Evolutionary conservation across 768 basidiomycete genomes (phyloP), one percentile per base, ranked within the genome.

Genomic region (Fomitopsis serialis): DNA sequence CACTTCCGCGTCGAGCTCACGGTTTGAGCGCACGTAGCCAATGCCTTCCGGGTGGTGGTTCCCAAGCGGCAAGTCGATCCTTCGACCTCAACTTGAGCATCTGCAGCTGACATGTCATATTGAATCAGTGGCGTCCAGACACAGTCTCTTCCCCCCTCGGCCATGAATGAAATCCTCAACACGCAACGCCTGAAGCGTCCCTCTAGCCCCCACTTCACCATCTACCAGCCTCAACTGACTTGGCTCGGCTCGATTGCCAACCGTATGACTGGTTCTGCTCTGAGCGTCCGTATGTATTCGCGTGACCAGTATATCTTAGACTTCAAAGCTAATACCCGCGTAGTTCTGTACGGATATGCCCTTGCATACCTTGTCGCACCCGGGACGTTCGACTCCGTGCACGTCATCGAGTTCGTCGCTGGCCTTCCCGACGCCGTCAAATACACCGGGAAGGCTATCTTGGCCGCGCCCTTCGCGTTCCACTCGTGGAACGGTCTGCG

Each of bases 191-290:
- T 91, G 47, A 75, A 76, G 46, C 87, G 97, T n/a, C 96, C 97
- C 17, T 89, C 80, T 57, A 90, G 88, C 63, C 97, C 97, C 9
- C 95, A 98, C 70, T 89, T 93, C 67, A 93, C 93, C 52, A 98
- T 99, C 72, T 99, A 99, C 74, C 87, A 95, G 65, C 89, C 88
- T 1, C 92, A 98, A 72, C 70, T 98, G 45, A 98, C 96, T 34
- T 96, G 92, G 91, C 13, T 90, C 51, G 78, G 72, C 4, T 97
- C 93, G 17, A 92, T 96, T 62, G 82, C 79, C 37, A 87, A 98
- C 72, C 89, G 97, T 68, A 69, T 79, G n/a, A 89, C 93, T 11
- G 97, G 96, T 54, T 79, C 70, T 8, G 90, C 76, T 10, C 79
- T 99, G 46, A 87, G 89, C 55, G 82, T 78, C 47, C 77, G 92